Base-by-base conservation (phyloP, 371 early-diverging fungal species). In the Rhizopus delemar region DNA sequence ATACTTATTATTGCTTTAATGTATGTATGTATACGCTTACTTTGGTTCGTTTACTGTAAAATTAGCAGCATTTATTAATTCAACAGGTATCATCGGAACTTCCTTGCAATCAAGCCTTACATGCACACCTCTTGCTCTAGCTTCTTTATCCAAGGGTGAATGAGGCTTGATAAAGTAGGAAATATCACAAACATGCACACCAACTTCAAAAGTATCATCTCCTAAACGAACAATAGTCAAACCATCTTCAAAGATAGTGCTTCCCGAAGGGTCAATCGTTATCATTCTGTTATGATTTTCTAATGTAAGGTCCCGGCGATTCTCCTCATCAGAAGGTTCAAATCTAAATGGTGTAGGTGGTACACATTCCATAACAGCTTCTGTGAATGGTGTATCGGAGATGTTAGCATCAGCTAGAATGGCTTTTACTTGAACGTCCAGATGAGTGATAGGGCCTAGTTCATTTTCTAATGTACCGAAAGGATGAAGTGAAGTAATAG, bases 141-240 rank as follows among this genome's bases (percentile, higher is more conserved):
- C 99, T 65, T 97, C 97, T 56, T 84, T 81, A 72, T 99, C 99
- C 77, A 99, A 72, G 2, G 88, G 85, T 9, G 93, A 89, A 59
- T 85, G 86, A 22, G 88, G 85, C 65, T 85, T 82, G 46, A 99
- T 96, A 83, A 97, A 99, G 73, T 94, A 87, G 7, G 94, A 87
- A 11, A 98, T 98, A 74, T 99, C 99, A 58, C 98, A 96, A 68
- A 99, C 96, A 69, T 99, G 98, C 12, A 96, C 94, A 57, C 96
- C 97, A 36, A 97, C 86, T 72, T 93, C 90, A 65, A 77, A 92
- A 13, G 79, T 90, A 34, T 88, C 90, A 54, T 90, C 86, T 3
- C 86, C 86, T 28, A 88, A 76, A 50, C 78, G 71, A 39, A 79
- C 73, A 61, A 87, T 80, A 33, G 93, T 90, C 16, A 99, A 77